Base-by-base conservation (phyloP, 2,329 filamentous ascomycete genomes). In the Colletotrichum graminicola region DNA sequence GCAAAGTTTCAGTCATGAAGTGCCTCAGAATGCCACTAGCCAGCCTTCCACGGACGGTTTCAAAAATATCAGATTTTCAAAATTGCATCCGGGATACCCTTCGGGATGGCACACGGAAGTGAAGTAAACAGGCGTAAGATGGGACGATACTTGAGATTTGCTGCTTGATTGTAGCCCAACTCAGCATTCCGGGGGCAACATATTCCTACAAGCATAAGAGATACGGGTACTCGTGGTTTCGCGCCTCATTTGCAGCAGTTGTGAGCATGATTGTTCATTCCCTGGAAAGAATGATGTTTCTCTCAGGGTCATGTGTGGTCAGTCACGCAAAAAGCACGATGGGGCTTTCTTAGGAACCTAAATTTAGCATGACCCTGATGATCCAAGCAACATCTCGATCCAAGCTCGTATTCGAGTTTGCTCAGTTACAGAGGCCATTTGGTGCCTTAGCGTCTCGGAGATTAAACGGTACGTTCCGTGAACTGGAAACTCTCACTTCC, bases 21-120 rank as follows among this genome's bases (percentile, higher is more conserved):
- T 55, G 59, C 47, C 32, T 71, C 69, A 64, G 65, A 67, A 59
- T 56, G 49, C 36, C 57, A 36, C 32, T 54, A 5, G 12, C 14
- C 39, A 14, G 29, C 36, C 51, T 26, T 39, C 43, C 43, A 49
- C 57, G 29, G 43, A 67, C 43, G n/a, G 67, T 71, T 71, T 71
- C 68, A 67, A 23, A 12, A 54, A 54, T 49, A 43, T n/a, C 26
- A 55, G 60, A n/a, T 16, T 36, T 41, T 62, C 7, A 14, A 41
- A 3, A 10, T 32, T 34, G 51, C 63, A 56, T 57, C 63, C 61
- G 63, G 21, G 57, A 18, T 12, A 23, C 41, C 21, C 11, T n/a
- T n/a, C n/a, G n/a, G n/a, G n/a, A n/a, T n/a, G n/a, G n/a, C n/a
- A 62, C 54, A 62, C 63, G 51, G 51, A 47, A 49, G 67, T 8